A percentile compares a stretch with the other conserved stretches of the same genome.
phyloP scores from a whole-genome alignment of 441 rosid species.

The Euphorbia celastroides region DNA sequence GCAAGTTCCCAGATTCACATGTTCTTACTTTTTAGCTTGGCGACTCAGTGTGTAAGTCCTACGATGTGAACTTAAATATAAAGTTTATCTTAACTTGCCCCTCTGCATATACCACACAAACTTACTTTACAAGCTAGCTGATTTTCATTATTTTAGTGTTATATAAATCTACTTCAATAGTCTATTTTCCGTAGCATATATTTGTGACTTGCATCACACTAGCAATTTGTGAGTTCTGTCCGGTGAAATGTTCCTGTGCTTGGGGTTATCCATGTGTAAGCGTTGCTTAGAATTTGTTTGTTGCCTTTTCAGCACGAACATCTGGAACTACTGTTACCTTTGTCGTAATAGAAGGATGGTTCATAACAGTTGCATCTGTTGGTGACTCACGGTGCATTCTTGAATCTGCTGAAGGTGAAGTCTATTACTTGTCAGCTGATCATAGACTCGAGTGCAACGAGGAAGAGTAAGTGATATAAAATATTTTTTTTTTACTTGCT shows the following conservation, averaged over 20 bases:
- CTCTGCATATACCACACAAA: too few relatives aligned
- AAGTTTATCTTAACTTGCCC: too few relatives aligned
- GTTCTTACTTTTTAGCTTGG: too few relatives aligned
- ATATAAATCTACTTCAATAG: too few relatives aligned
- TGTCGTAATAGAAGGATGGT: constrained; percentile 88
- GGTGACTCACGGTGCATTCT: constrained; percentile 97
- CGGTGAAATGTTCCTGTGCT: background rate
- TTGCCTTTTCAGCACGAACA: constrained; percentile 59
- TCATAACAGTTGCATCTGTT: constrained; percentile 91
- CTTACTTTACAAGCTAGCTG: too few relatives aligned
- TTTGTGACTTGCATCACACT: too few relatives aligned
- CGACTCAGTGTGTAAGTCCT: too few relatives aligned
- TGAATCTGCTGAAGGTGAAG: constrained; percentile 90
- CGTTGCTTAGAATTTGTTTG: background rate
- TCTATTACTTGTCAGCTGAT: constrained; percentile 86
- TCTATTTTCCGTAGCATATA: too few relatives aligned
- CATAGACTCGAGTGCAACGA: constrained; percentile 90
- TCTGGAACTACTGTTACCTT: constrained; percentile 97
- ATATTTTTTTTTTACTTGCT: constrained; percentile 10
- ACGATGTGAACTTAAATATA: too few relatives aligned
- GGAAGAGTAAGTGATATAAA: constrained; percentile 65
- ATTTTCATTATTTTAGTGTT: too few relatives aligned
- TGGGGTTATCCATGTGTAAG: background rate
- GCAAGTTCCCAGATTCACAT: too few relatives aligned
- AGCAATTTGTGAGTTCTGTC: too few relatives aligned